Percentiles rank a stretch among this genome's conserved stretches.
Conservation (phyloP, 495 filamentous ascomycete species). For the Trichoderma virens region DNA sequence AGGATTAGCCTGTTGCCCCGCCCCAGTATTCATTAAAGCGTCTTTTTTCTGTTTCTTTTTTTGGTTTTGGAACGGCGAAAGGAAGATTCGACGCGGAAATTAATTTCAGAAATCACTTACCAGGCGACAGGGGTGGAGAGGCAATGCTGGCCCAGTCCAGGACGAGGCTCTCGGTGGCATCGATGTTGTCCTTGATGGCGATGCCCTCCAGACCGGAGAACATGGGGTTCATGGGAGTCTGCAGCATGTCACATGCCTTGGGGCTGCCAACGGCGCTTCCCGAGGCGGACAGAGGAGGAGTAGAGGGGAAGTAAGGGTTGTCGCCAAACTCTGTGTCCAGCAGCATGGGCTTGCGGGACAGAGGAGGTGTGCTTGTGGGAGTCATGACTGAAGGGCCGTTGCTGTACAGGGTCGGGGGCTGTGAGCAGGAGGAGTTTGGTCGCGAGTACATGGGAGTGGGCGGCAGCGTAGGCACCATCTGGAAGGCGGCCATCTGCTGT, state of each 20-base stretch:
- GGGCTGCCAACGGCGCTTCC: slow-evolving; percentile 82
- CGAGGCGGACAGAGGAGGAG: slow-evolving; percentile 79
- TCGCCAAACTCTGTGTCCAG: slow-evolving; percentile 71
- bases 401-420: slow-evolving; percentile 52
- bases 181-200: slow-evolving; percentile 74
- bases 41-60: slow-evolving; percentile 15
- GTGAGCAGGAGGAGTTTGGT: slow-evolving; percentile 55
- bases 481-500: slow-evolving; percentile 43
- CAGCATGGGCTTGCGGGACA: slow-evolving; percentile 67
- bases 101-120: slow-evolving; percentile 54
- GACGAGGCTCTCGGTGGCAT: slow-evolving; percentile 64
- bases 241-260: slow-evolving; percentile 66
- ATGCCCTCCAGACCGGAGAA: slow-evolving; percentile 68
- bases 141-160: slow-evolving; percentile 67
- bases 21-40: neutral
- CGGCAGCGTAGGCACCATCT: slow-evolving; percentile 46
- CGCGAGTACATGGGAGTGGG: slow-evolving; percentile 70
- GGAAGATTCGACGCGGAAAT: slow-evolving; percentile 17
- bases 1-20: slow-evolving; percentile 25
- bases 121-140: slow-evolving; percentile 88
- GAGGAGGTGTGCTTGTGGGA: slow-evolving; percentile 70
- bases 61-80: slow-evolving; percentile 11
- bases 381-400: slow-evolving; percentile 54
- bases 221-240: slow-evolving; percentile 73
- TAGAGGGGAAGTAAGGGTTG: slow-evolving; percentile 70